Conservation (phyloP, 352 stramenopile species). For the Thalassiosira pacifica region DNA sequence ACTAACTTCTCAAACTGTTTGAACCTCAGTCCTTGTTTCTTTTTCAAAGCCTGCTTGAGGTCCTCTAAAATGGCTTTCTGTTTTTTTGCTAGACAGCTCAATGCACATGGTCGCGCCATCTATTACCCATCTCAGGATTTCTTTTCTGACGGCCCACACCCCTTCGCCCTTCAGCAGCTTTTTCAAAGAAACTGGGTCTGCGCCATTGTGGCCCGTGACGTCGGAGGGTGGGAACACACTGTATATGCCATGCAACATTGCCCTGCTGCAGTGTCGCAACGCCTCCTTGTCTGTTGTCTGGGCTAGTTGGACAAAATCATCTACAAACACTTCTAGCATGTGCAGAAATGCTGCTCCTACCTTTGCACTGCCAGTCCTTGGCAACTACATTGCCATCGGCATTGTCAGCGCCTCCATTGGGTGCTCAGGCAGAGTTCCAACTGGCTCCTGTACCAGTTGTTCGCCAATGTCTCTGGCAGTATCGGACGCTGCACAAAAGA, state of each 20-base stretch:
- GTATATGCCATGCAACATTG: too few relatives aligned
- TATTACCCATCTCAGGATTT: conserved; percentile 30
- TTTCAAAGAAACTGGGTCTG: conserved; percentile 16
- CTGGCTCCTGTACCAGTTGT: conserved; percentile 4
- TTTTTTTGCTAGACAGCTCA: neutral
- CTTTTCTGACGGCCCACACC: conserved; percentile 18
- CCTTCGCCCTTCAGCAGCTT: conserved; percentile 12
- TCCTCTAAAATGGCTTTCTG: neutral
- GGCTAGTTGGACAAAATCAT: conserved; percentile 39
- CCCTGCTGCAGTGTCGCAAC: conserved; percentile 37
- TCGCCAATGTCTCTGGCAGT: conserved; percentile 41
- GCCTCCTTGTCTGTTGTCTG: neutral
- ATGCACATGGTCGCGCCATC: conserved; percentile 15
- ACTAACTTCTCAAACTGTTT: conserved; percentile 3
- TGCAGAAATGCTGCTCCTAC: conserved; percentile 7
- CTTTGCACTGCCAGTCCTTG: too few relatives aligned
- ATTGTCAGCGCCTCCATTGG: neutral
- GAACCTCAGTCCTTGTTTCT: conserved; percentile 8
- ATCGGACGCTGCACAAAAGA: conserved; percentile 51
- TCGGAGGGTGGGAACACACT: conserved; percentile 6
- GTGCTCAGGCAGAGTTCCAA: conserved; percentile 27
- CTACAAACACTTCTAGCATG: conserved; percentile 34
- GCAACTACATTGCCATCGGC: neutral
- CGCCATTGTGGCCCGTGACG: neutral
- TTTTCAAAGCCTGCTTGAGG: neutral